Evolutionary conservation across 108 stramenopile genomes (phyloP), one percentile per base, ranked within the genome.

Genomic region (Schizochytrium sp.): DNA sequence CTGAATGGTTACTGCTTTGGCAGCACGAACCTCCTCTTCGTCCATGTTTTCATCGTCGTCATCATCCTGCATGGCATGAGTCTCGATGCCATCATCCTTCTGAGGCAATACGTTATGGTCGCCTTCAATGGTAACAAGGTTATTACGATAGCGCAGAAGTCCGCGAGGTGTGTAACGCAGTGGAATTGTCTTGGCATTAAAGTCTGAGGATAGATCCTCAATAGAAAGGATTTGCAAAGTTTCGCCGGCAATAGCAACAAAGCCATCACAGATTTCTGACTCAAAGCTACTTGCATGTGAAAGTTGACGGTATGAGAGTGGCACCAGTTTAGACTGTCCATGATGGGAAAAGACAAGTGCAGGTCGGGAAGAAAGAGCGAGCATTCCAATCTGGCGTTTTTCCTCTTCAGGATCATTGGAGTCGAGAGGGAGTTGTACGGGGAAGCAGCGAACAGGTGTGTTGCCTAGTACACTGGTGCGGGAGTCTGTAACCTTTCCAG

Each of bases 111-210:
- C 97, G 92, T 98, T 97, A 87, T 94, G 95, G 90, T 99, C 99
- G 72, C 96, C 94, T 91, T 99, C 99, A 41, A 98, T 95, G 56
- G 96, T 95, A 57, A 99, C 90, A 61, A 96, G 94, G 83, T 94
- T 89, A 76, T 93, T 96, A 41, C 95, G 94, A n/a, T 95, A 90
- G 49, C 94, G 91, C 15, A 95, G 94, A 93, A 98, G 96, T 89
- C 96, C 95, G 64, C 98, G 97, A 28, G 98, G 99, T 17, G 98
- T 99, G 91, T 98, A 98, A 47, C 97, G 89, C 38, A 99, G 94
- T 8, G 94, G 92, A n/a, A 97, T 89, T 46, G 89, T 92, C 56
- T 94, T 95, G 61, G 97, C 94, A 87, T 98, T 97, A 92, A 98
- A 99, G 38, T 95, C 92, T 90, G 96, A 96, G 72, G 95, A 95